These are phyloP conservation scores for Aphanomyces astaci DNA, from an alignment of 352 stramenopile genomes.

Conservation along the genomic window DNA sequence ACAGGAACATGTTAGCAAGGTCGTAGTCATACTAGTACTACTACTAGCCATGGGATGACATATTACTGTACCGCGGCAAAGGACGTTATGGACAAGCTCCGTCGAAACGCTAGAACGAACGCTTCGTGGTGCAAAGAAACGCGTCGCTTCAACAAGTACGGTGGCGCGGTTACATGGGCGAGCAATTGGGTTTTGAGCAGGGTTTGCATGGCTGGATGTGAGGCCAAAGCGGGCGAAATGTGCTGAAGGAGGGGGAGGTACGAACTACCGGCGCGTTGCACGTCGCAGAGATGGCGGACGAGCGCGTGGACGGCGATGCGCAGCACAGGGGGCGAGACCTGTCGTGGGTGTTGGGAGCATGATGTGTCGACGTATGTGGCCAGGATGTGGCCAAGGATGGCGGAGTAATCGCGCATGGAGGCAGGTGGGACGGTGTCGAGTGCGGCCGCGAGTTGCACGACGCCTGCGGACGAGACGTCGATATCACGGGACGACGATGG, in stretches of 20 bases:
- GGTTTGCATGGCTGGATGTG: not conserved
- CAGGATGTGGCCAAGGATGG: not conserved
- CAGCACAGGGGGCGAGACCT: not conserved
- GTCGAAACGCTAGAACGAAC: not conserved
- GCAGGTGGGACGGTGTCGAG: not conserved
- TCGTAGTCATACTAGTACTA: too few relatives aligned
- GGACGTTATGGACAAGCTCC: not conserved
- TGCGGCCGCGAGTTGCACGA: not conserved
- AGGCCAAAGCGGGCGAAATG: not conserved
- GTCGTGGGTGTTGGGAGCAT: not conserved
- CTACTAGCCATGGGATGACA: too few relatives aligned
- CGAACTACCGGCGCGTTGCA: not conserved
- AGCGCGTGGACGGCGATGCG: not conserved
- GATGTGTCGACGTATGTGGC: not conserved
- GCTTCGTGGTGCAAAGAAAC: not conserved
- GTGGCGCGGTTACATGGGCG: not conserved
- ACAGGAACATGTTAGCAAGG: too few relatives aligned
- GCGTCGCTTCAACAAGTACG: not conserved
- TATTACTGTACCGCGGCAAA: not conserved
- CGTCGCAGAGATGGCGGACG: not conserved
- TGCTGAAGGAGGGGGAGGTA: not conserved
- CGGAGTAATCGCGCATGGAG: not conserved
- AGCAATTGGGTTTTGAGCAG: constrained; percentile 1
- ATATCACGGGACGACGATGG: not conserved
- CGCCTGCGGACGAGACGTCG: not conserved